Evolutionary conservation across 257 asterid species (phyloP).

Genomic region (Petrea volubilis): DNA sequence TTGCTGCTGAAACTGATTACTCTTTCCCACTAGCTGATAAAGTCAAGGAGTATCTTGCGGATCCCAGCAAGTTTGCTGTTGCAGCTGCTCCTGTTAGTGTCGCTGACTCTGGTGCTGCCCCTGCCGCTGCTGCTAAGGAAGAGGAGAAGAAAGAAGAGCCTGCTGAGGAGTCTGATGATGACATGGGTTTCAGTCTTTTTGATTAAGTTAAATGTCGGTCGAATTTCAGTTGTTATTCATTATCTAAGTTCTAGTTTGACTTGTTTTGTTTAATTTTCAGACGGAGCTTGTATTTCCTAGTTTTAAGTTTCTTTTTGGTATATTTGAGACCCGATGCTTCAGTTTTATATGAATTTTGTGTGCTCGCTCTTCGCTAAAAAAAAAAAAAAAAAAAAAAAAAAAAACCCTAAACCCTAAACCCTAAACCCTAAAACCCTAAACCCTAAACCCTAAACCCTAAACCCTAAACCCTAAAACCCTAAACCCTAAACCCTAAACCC

Average conservation of each 20-base stretch:
- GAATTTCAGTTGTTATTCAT: background rate
- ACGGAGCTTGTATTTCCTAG: too few species aligned
- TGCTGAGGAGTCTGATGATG: conserved; percentile 80
- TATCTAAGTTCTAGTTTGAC: background rate
- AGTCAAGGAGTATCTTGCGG: conserved; percentile 85
- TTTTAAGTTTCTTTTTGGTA: too few species aligned
- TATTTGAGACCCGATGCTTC: too few species aligned
- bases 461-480: too few species aligned
- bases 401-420: too few species aligned
- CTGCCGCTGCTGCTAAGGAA: conserved; percentile 55
- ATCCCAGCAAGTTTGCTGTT: conserved; percentile 80
- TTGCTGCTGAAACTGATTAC: conserved; percentile 72
- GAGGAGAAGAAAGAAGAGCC: conserved; percentile 77
- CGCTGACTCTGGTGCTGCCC: conserved; percentile 39
- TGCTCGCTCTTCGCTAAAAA: too few species aligned
- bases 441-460: too few species aligned
- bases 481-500: too few species aligned
- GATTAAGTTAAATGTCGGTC: conserved; percentile 33
- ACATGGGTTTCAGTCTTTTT: conserved; percentile 76
- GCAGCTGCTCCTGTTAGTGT: conserved; percentile 59
- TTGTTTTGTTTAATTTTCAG: background rate
- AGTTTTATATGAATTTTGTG: too few species aligned
- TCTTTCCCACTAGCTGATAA: conserved; percentile 89
- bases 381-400: too few species aligned
- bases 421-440: too few species aligned